Percentiles rank a stretch among this genome's conserved stretches.
Conservation (phyloP, 2,329 filamentous ascomycete genomes). For the Bipolaris cookei region DNA sequence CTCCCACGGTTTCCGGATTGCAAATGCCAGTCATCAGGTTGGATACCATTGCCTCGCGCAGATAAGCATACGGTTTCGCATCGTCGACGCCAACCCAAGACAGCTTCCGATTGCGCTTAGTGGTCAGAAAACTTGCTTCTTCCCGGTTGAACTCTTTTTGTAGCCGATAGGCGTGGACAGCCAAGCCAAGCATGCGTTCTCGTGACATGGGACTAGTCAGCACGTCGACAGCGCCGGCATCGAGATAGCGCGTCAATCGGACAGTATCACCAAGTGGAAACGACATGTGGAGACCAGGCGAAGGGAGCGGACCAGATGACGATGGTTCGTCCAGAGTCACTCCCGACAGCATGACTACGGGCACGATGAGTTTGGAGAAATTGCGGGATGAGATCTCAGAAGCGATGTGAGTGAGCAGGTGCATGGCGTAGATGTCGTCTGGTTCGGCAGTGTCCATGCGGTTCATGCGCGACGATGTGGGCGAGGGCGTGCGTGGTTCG, state of each 20-base stretch:
- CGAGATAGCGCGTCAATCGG: slow-evolving; percentile 74
- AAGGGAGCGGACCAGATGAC: slow-evolving; percentile 35
- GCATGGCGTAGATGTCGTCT: slow-evolving; percentile 53
- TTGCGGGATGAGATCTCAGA: slow-evolving; percentile 51
- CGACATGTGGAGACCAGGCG: slow-evolving; percentile 43
- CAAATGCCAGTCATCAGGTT: slow-evolving; percentile 89
- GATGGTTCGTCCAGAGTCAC: slow-evolving; percentile 42
- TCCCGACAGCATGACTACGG: slow-evolving; percentile 50
- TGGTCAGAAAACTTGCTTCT: slow-evolving; percentile 72
- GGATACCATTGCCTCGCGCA: slow-evolving; percentile 92
- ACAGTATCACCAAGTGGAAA: slow-evolving; percentile 56
- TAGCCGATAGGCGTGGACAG: slow-evolving; percentile 82
- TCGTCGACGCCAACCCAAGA: slow-evolving; percentile 92
- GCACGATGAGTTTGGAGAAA: slow-evolving; percentile 50
- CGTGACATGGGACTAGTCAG: slow-evolving; percentile 78
- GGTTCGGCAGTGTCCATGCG: slow-evolving; percentile 45
- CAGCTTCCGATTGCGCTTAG: slow-evolving; percentile 77
- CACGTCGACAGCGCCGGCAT: slow-evolving; percentile 86
- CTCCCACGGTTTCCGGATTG: slow-evolving; percentile 68
- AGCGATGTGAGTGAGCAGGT: slow-evolving; percentile 50
- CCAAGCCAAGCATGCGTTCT: slow-evolving; percentile 75
- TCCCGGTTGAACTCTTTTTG: slow-evolving; percentile 78
- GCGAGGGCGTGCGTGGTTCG: slow-evolving; percentile 51
- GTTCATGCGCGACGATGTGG: slow-evolving; percentile 43
- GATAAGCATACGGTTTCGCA: slow-evolving; percentile 84